phyloP scores from a whole-genome alignment of 2,329 filamentous ascomycete species.

The Dactylellina haptotyla region DNA sequence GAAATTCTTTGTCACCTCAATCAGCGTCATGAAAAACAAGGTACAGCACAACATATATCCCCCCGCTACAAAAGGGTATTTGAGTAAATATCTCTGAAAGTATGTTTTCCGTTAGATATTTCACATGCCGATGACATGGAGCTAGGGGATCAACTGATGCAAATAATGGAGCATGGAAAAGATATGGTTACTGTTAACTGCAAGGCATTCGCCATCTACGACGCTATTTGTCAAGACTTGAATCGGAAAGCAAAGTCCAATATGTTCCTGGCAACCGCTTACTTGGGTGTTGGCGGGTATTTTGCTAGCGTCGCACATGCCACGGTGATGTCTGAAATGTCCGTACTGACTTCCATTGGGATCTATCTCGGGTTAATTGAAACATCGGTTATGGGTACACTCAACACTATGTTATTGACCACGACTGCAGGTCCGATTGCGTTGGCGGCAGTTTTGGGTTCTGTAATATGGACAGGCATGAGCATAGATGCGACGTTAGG shows the following conservation, averaged over 20 bases:
- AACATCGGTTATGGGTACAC: not conserved
- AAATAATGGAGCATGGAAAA: not conserved
- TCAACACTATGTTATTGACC: not conserved
- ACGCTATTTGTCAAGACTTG: not conserved
- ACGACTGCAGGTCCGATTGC: not conserved
- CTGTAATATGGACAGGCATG: not conserved
- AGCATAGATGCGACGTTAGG: not conserved
- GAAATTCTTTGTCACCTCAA: not conserved
- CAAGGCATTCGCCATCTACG: slow-evolving; percentile 5
- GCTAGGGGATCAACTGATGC: not conserved
- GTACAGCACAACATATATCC: no score
- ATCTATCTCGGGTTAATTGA: not conserved
- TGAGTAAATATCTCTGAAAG: no score
- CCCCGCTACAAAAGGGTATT: no score
- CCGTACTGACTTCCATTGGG: not conserved
- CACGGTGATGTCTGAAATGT: not conserved
- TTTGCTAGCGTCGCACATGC: not conserved
- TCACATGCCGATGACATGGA: not conserved
- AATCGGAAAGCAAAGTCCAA: not conserved
- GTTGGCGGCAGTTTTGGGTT: not conserved
- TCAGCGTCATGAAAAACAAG: slow-evolving; percentile 1
- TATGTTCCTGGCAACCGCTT: not conserved
- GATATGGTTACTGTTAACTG: slow-evolving; percentile 9
- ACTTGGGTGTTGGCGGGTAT: not conserved
- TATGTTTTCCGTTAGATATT: no score